Percentiles rank a stretch among this genome's conserved stretches.
These are phyloP conservation scores for Sporisorium scitamineum DNA, from an alignment of 1,284 basidiomycete species.

Conservation along the genomic window DNA sequence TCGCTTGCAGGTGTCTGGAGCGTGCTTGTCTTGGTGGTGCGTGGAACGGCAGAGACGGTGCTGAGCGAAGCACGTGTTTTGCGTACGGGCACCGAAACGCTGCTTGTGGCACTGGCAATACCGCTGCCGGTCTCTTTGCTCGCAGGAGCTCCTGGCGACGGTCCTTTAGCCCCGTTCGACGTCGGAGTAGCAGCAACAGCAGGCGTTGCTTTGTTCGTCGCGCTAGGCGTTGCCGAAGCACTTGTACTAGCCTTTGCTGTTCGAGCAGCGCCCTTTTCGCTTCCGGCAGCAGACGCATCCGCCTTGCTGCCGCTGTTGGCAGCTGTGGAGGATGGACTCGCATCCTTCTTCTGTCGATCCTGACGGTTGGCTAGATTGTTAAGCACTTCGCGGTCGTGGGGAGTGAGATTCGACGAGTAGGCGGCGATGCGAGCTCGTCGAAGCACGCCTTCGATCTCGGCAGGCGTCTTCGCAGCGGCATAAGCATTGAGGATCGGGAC, in stretches of 20 bases:
- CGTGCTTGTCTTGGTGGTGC: slow-evolving; percentile 19
- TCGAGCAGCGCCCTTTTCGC: slow-evolving; percentile 14
- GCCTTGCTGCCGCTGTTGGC: slow-evolving; percentile 4
- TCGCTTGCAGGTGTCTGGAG: slow-evolving; percentile 23
- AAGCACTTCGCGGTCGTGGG: slow-evolving; percentile 58
- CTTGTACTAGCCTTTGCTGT: slow-evolving; percentile 14
- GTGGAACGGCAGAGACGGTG: slow-evolving; percentile 7
- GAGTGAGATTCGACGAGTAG: slow-evolving; percentile 52
- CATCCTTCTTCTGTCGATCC: slow-evolving; percentile 37
- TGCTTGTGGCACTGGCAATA: no score
- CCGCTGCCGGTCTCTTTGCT: slow-evolving; percentile 3
- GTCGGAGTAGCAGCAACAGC: slow-evolving; percentile 4
- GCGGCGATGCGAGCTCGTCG: slow-evolving; percentile 58
- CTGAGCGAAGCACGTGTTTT: slow-evolving; percentile 45
- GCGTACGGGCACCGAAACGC: slow-evolving; percentile 35
- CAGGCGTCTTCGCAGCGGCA: slow-evolving; percentile 62
- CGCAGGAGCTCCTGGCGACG: slow-evolving; percentile 15
- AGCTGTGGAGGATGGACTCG: slow-evolving; percentile 13
- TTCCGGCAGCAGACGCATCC: neutral
- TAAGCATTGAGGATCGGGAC: slow-evolving; percentile 62
- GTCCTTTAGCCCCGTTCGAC: slow-evolving; percentile 14
- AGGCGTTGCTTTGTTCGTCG: neutral
- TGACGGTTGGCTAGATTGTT: slow-evolving; percentile 50
- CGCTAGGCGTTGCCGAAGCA: neutral
- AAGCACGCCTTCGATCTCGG: slow-evolving; percentile 60